Evolutionary conservation across 2,329 filamentous ascomycete genomes (phyloP), one percentile per base, ranked within the genome.

Genomic region (Fusarium graminum): DNA sequence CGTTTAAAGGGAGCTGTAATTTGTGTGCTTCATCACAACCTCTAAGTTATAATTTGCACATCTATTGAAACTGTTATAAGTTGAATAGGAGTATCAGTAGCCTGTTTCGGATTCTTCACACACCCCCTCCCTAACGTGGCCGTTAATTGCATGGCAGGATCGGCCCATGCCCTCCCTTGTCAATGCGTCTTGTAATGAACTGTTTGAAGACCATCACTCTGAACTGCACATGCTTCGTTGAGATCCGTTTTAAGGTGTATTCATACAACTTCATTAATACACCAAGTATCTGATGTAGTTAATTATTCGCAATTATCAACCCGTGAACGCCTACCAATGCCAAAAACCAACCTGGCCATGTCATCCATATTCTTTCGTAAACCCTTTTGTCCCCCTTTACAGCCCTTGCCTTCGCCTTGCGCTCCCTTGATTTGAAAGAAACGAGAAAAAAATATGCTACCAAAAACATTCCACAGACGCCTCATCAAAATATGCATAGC

Each of bases 391-490:
- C 47, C 53, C 57, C 51, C 54, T 53, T 65, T 39, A 19, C 40
- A 39, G 39, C 32, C 53, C 52, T 19, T 52, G 51, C n/a, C 56
- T 44, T 58, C 43, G 32, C 29, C 49, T 40, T 34, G 46, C 52
- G 57, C 62, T 65, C 62, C 57, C 57, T 59, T 65, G 49, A 57
- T 43, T 22, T 43, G 50, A 50, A 36, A 22, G n/a, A 41, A n/a
- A 51, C 46, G 25, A 46, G 51, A 39, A 46, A 36, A 53, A 53
- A 66, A 6, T 22, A 22, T 22, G 25, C 49, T 53, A 42, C 45
- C 54, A 46, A 57, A 68, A 65, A 62, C 67, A 69, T 67, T 69
- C 68, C 70, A 67, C 34, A 62, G 69, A 68, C 66, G 67, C 71
- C 69, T 59, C 61, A 62, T 62, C 47, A 67, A 52, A 51, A 68